A percentile compares a stretch with the other conserved stretches of the same genome.
Conservation (phyloP, 805 yeast genomes). For the Ogataea wickerhamii region DNA sequence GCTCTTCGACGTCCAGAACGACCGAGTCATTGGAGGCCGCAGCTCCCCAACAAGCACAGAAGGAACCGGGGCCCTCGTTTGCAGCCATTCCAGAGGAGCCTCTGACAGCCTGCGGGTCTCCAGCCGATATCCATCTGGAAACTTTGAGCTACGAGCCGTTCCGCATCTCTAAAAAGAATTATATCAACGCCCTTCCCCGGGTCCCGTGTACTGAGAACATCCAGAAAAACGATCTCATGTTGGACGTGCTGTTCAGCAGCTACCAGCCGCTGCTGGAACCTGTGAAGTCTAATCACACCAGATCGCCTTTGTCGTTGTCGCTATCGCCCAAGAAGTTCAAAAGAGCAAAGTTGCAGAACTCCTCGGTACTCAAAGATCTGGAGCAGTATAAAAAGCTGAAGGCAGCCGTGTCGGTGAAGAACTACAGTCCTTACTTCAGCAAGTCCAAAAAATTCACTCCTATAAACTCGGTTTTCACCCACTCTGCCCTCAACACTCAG, state of each 20-base stretch:
- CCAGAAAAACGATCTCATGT: constrained; percentile 24
- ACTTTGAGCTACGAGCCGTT: constrained; percentile 4
- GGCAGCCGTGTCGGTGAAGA: constrained; percentile 13
- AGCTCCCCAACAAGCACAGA: background rate
- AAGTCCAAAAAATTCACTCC: constrained; percentile 25
- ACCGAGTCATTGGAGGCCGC: constrained; percentile 2
- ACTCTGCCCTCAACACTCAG: constrained; percentile 32
- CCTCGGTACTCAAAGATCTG: constrained; percentile 28
- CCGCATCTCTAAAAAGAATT: constrained; percentile 19
- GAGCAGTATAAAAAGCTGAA: constrained; percentile 25
- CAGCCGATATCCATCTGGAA: background rate
- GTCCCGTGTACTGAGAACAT: constrained; percentile 33
- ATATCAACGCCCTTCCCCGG: constrained; percentile 30
- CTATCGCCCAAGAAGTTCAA: constrained; percentile 20
- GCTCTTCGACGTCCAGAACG: constrained; percentile 8
- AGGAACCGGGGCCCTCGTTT: background rate
- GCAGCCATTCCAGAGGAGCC: constrained; percentile 2
- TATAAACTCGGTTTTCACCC: constrained; percentile 29
- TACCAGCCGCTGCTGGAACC: constrained; percentile 31
- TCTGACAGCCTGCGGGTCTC: background rate
- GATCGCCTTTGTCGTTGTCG: constrained; percentile 19
- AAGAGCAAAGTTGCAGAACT: constrained; percentile 16
- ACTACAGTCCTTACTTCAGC: constrained; percentile 30
- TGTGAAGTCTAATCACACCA: constrained; percentile 26
- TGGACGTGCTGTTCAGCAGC: constrained; percentile 30